phyloP scores from a whole-genome alignment of 2,329 filamentous ascomycete genomes.

The Sclerotinia glacialis region DNA sequence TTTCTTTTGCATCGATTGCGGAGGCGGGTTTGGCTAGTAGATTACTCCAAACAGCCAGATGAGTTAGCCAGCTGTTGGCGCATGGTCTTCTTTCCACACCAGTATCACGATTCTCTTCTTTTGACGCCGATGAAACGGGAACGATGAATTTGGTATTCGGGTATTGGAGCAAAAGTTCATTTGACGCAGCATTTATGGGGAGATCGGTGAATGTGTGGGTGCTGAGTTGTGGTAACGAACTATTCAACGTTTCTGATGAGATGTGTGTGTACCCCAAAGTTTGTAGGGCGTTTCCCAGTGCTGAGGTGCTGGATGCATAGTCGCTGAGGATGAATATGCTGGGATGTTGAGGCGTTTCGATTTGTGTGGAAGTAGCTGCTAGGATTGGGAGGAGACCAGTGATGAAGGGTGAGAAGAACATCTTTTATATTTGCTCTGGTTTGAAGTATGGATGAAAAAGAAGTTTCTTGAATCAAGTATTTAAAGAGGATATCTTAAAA shows the following conservation, averaged over 20 bases:
- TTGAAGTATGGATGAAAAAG: background rate
- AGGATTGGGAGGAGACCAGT: slow-evolving; percentile 16
- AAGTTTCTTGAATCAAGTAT: background rate
- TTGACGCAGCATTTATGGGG: background rate
- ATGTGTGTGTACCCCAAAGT: slow-evolving; percentile 13
- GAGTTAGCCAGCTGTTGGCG: slow-evolving; percentile 19
- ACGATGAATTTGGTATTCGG: slow-evolving; percentile 18
- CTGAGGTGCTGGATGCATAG: background rate
- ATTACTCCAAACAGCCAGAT: slow-evolving; percentile 14
- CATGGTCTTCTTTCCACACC: slow-evolving; percentile 4
- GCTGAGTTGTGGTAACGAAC: slow-evolving; percentile 3
- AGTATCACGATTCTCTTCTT: background rate
- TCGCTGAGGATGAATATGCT: slow-evolving; percentile 18
- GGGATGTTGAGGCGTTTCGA: background rate
- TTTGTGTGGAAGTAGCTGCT: slow-evolving; percentile 15
- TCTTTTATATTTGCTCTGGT: background rate
- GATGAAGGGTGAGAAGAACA: slow-evolving; percentile 22
- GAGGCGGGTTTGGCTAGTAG: background rate
- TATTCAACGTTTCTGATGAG: slow-evolving; percentile 7
- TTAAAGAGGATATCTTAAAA: background rate
- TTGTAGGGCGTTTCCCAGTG: slow-evolving; percentile 13
- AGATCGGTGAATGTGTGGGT: slow-evolving; percentile 14
- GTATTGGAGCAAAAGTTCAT: slow-evolving; percentile 11
- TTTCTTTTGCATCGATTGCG: background rate
- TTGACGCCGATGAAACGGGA: background rate